These are phyloP conservation scores for Amanita polypyramis DNA, from an alignment of 768 basidiomycete species.

Conservation along the genomic window DNA sequence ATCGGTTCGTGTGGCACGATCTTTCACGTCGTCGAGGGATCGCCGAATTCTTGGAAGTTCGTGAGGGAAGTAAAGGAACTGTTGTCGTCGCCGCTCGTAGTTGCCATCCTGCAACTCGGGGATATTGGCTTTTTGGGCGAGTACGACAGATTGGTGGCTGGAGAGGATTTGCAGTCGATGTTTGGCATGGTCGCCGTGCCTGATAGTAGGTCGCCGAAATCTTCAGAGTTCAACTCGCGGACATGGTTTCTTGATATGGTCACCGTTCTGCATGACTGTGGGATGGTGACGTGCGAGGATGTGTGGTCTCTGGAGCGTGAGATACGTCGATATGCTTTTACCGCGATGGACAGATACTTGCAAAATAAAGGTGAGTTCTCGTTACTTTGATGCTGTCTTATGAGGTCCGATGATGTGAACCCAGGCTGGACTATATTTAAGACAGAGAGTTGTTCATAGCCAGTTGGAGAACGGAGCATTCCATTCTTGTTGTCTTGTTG, in stretches of 20 bases:
- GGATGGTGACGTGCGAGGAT: conserved; percentile 37
- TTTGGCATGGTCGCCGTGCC: conserved; percentile 35
- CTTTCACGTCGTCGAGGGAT: conserved; percentile 31
- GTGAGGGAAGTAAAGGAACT: conserved; percentile 27
- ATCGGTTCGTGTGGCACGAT: conserved; percentile 33
- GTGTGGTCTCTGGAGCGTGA: conserved; percentile 37
- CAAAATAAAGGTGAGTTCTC: conserved; percentile 28
- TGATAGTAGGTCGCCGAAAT: conserved; percentile 16
- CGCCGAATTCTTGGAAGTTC: conserved; percentile 26
- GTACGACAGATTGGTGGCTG: conserved; percentile 32
- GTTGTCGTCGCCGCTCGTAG: conserved; percentile 28
- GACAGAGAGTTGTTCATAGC: conserved; percentile 2
- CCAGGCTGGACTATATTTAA: conserved; percentile 4
- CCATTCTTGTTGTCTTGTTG: neutral
- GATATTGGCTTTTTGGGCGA: conserved; percentile 30
- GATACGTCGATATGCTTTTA: conserved; percentile 33
- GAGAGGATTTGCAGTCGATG: conserved; percentile 30
- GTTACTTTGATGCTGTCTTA: neutral
- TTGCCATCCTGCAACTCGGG: conserved; percentile 32
- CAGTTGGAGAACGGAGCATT: neutral
- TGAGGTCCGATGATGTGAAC: neutral
- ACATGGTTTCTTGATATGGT: conserved; percentile 41
- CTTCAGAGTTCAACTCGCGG: conserved; percentile 31
- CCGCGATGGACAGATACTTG: conserved; percentile 38
- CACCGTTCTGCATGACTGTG: conserved; percentile 35